A percentile compares a stretch with the other conserved stretches of the same genome.
These are phyloP conservation scores for Talaromyces sp. DNA, from an alignment of 2,329 filamentous ascomycete genomes.

Conservation along the genomic window DNA sequence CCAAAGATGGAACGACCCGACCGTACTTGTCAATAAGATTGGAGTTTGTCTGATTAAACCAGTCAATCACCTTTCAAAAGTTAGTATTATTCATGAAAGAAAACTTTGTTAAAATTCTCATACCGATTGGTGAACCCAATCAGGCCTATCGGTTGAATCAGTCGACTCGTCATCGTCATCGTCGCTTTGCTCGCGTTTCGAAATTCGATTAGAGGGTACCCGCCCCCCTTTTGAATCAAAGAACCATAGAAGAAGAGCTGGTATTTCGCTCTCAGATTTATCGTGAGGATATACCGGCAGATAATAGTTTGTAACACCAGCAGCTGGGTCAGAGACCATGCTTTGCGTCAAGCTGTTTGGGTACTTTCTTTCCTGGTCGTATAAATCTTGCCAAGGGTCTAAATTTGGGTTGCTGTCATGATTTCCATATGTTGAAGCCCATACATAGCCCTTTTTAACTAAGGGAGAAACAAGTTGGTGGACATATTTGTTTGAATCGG, in stretches of 20 bases:
- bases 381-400: constrained; percentile 45
- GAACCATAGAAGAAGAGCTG: constrained; percentile 66
- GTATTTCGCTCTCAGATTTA: constrained; percentile 35
- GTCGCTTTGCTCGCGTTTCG: constrained; percentile 7
- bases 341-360: constrained; percentile 47
- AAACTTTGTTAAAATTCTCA: constrained; percentile 16
- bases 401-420: constrained; percentile 67
- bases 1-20: constrained; percentile 51
- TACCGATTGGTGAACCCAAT: constrained; percentile 49
- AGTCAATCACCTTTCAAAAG: constrained; percentile 31
- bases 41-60: constrained; percentile 46
- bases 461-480: constrained; percentile 64
- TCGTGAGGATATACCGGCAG: constrained; percentile 54
- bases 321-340: constrained; percentile 42
- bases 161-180: no score
- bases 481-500: constrained; percentile 60
- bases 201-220: constrained; percentile 47
- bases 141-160: constrained; percentile 33
- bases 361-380: constrained; percentile 42
- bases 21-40: constrained; percentile 33
- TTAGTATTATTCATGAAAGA: background rate
- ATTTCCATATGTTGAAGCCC: constrained; percentile 72
- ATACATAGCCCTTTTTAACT: constrained; percentile 57
- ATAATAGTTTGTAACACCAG: constrained; percentile 59
- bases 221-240: constrained; percentile 68